These are phyloP conservation scores for Agrostemma githago DNA, from an alignment of 148 eudicot genomes.

Conservation along the genomic window DNA sequence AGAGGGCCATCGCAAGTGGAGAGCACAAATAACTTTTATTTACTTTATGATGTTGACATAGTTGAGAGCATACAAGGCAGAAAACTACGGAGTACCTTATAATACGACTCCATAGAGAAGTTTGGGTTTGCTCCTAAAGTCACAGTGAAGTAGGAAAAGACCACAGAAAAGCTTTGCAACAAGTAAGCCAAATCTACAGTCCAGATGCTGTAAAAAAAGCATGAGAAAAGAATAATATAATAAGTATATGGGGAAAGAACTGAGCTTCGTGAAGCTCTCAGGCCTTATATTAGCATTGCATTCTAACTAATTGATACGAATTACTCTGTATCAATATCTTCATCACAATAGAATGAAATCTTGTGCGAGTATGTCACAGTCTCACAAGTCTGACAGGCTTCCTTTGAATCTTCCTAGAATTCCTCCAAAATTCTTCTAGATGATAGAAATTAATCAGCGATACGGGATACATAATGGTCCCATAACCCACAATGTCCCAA, in stretches of 20 bases:
- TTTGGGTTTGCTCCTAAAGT: constrained; percentile 94
- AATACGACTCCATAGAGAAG: constrained; percentile 77
- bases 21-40: neutral
- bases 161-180: constrained; percentile 68
- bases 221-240: neutral
- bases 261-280: neutral
- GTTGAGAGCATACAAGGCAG: neutral
- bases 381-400: neutral
- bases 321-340: neutral
- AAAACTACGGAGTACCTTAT: constrained; percentile 48
- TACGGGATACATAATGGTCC: neutral
- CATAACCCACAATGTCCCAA: neutral
- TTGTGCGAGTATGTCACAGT: neutral
- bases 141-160: constrained; percentile 89
- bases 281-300: neutral
- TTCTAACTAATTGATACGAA: neutral
- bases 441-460: neutral
- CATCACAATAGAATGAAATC: neutral
- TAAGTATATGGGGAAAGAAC: neutral
- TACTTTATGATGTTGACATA: constrained; percentile 5
- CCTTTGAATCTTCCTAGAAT: neutral
- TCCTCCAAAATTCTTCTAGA: neutral
- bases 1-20: neutral
- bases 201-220: constrained; percentile 74
- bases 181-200: constrained; percentile 95